phyloP scores from a whole-genome alignment of 192 early-diverging fungal species.

The Entophlyctis helioformis region DNA sequence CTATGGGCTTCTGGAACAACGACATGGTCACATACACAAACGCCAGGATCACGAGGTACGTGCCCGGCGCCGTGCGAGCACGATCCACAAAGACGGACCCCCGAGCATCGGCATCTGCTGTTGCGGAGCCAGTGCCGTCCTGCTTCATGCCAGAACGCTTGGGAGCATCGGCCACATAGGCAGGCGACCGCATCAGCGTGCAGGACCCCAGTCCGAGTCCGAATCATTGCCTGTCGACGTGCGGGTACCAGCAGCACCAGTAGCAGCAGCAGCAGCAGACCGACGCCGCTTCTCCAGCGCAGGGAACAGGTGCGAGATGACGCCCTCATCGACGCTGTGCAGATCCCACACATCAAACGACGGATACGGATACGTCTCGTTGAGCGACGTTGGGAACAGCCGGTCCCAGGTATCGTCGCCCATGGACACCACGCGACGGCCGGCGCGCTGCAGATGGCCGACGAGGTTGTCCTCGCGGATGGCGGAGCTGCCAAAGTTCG shows the following conservation, averaged over 20 bases:
- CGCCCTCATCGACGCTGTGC: conserved; percentile 84
- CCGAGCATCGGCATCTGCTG: no score
- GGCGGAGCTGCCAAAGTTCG: conserved; percentile 38
- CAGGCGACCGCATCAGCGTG: no score
- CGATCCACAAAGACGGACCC: no score
- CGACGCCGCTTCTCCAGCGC: conserved; percentile 18
- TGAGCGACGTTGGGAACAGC: conserved; percentile 60
- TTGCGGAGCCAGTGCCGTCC: no score
- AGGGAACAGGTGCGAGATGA: conserved; percentile 49
- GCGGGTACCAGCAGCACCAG: no score
- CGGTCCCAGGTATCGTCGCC: conserved; percentile 95
- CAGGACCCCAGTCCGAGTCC: conserved; percentile 51
- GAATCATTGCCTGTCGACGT: no score
- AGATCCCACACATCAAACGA: conserved; percentile 74
- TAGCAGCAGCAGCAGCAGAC: no score
- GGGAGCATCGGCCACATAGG: no score
- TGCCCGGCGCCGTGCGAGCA: no score
- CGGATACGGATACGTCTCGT: conserved; percentile 36
- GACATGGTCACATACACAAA: conserved; percentile 46
- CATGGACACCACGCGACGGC: conserved; percentile 46
- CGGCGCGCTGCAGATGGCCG: conserved; percentile 15
- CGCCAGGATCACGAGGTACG: conserved; percentile 45
- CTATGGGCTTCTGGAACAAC: conserved; percentile 72
- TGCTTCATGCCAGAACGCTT: no score
- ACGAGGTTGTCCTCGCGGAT: conserved; percentile 45